Evolutionary conservation across 2,329 filamentous ascomycete genomes (phyloP).

Genomic region (Dryadomyces quercus-mongolicae): DNA sequence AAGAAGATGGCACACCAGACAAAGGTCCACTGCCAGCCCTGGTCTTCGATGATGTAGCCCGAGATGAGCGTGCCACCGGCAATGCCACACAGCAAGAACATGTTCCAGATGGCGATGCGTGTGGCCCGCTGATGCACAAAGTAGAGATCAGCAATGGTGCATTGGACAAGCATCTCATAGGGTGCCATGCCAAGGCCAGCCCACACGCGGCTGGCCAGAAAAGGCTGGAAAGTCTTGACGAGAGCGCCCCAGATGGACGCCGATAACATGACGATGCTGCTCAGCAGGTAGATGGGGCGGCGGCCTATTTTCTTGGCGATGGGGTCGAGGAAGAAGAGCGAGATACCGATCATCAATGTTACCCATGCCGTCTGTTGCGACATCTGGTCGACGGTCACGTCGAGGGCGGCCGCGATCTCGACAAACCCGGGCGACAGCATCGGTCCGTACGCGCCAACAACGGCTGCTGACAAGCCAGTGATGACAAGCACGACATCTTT

Average conservation of each 20-base stretch:
- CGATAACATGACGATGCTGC: slow-evolving; percentile 32
- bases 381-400: slow-evolving; percentile 29
- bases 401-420: slow-evolving; percentile 27
- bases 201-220: slow-evolving; percentile 32
- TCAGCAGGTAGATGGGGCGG: slow-evolving; percentile 35
- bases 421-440: slow-evolving; percentile 39
- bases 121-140: slow-evolving; percentile 33
- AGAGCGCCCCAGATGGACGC: slow-evolving; percentile 34
- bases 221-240: slow-evolving; percentile 28
- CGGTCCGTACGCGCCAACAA: slow-evolving; percentile 37
- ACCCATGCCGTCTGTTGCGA: slow-evolving; percentile 35
- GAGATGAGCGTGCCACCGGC: slow-evolving; percentile 27
- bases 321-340: slow-evolving; percentile 37
- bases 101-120: slow-evolving; percentile 27
- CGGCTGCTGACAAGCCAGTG: slow-evolving; percentile 30
- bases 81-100: slow-evolving; percentile 27
- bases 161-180: slow-evolving; percentile 39
- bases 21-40: slow-evolving; percentile 32
- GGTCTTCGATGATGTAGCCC: slow-evolving; percentile 26
- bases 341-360: slow-evolving; percentile 33
- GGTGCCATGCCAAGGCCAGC: slow-evolving; percentile 37
- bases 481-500: slow-evolving; percentile 33
- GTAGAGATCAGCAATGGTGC: slow-evolving; percentile 34
- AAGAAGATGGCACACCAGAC: slow-evolving; percentile 33
- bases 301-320: slow-evolving; percentile 37